These are phyloP conservation scores for Neoarthrinium moseri DNA, from an alignment of 2,329 filamentous ascomycete genomes.

Conservation along the genomic window DNA sequence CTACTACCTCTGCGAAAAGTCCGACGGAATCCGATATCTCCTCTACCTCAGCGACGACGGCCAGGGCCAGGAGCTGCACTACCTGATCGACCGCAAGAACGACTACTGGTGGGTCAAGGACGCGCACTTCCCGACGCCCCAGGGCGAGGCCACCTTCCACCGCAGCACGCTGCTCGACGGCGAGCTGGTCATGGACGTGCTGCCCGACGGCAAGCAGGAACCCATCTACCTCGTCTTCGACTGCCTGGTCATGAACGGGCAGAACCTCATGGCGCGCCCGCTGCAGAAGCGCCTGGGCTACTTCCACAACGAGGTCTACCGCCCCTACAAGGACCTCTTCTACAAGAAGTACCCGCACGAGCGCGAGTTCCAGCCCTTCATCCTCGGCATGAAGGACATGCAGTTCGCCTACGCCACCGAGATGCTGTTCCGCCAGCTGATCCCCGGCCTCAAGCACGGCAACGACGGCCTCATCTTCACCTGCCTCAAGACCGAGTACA, in stretches of 20 bases:
- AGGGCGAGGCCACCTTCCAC: constrained; percentile 68
- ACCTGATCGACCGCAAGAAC: constrained; percentile 96
- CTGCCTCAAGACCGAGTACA: constrained; percentile 84
- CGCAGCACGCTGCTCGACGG: constrained; percentile 83
- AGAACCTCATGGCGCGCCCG: constrained; percentile 72
- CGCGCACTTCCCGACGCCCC: constrained; percentile 73
- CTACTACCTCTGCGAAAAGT: constrained; percentile 98
- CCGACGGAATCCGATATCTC: constrained; percentile 93
- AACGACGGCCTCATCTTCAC: constrained; percentile 98
- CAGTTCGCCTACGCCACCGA: constrained; percentile 86
- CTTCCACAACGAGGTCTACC: constrained; percentile 74
- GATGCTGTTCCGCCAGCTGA: constrained; percentile 86
- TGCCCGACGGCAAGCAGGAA: constrained; percentile 64
- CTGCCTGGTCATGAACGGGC: constrained; percentile 77
- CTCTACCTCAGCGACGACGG: constrained; percentile 78
- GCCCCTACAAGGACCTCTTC: constrained; percentile 65
- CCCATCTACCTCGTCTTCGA: constrained; percentile 92
- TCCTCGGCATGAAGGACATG: constrained; percentile 84
- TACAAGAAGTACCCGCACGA: constrained; percentile 69
- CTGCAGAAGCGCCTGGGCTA: constrained; percentile 88
- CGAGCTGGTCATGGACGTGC: constrained; percentile 85
- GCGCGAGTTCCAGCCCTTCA: constrained; percentile 70
- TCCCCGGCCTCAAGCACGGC: constrained; percentile 83
- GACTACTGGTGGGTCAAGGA: constrained; percentile 84
- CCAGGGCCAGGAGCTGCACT: constrained; percentile 66